Conservation (phyloP, 2,329 filamentous ascomycete genomes). For the Pseudohalonectria lignicola region DNA sequence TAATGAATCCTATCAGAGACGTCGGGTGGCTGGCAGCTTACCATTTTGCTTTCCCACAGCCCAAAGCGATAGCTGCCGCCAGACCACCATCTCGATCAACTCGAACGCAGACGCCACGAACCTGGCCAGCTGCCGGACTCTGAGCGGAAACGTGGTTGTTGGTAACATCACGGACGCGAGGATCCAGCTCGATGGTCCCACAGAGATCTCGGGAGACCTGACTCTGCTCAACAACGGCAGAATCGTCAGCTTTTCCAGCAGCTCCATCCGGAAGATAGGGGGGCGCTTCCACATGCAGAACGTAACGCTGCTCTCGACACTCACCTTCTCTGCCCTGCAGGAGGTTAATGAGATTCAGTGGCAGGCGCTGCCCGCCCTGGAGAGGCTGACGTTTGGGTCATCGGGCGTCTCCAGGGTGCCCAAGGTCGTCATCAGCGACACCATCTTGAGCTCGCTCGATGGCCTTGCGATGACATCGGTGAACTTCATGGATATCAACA, state of each 20-base stretch:
- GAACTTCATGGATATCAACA: slow-evolving; percentile 69
- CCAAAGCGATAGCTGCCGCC: slow-evolving; percentile 12
- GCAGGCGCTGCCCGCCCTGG: slow-evolving; percentile 56
- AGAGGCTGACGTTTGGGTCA: slow-evolving; percentile 27
- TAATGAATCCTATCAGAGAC: too few relatives aligned
- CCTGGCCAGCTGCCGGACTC: slow-evolving; percentile 54
- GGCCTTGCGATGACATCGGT: slow-evolving; percentile 74
- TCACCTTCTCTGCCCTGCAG: slow-evolving; percentile 56
- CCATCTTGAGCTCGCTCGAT: slow-evolving; percentile 64
- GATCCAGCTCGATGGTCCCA: slow-evolving; percentile 51
- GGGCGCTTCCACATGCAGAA: slow-evolving; percentile 60
- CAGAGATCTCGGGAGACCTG: slow-evolving; percentile 45
- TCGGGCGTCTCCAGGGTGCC: slow-evolving; percentile 53
- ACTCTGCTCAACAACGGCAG: slow-evolving; percentile 47
- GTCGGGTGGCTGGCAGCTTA: neutral
- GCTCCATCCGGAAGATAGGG: slow-evolving; percentile 52
- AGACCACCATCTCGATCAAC: slow-evolving; percentile 42
- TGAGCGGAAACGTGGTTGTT: slow-evolving; percentile 59
- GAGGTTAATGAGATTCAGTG: slow-evolving; percentile 58
- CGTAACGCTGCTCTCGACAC: slow-evolving; percentile 55
- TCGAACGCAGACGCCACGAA: slow-evolving; percentile 50
- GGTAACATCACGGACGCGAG: slow-evolving; percentile 39
- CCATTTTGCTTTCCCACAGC: slow-evolving; percentile 8
- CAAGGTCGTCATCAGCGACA: slow-evolving; percentile 72
- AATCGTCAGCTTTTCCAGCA: slow-evolving; percentile 51